Conservation (phyloP, 345 rosid species). For the Raphanus raphanistrum region DNA sequence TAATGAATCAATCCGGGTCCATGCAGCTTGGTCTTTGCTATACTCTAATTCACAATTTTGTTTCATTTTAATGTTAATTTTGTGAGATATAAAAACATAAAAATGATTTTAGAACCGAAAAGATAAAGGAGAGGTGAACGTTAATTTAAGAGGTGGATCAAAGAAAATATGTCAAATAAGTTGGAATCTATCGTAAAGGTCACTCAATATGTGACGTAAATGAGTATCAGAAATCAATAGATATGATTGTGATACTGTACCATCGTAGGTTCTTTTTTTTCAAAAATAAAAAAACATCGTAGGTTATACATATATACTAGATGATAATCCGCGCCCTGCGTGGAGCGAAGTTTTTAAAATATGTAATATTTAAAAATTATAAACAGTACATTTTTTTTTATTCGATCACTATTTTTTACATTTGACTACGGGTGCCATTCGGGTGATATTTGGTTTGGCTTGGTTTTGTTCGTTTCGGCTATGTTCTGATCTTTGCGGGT, state of each 20-base stretch:
- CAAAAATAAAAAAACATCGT: no score
- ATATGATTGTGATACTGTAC: constrained; percentile 31
- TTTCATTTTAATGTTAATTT: neutral
- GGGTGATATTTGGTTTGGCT: no score
- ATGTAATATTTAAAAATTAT: no score
- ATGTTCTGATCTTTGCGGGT: no score
- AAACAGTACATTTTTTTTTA: no score
- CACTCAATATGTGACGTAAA: constrained; percentile 25
- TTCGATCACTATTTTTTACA: no score
- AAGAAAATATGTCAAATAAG: constrained; percentile 19
- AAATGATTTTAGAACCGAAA: constrained; percentile 9
- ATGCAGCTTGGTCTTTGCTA: constrained; percentile 28
- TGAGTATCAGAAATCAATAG: constrained; percentile 22
- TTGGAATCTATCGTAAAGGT: constrained; percentile 31
- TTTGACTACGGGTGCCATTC: no score
- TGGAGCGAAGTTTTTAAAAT: no score
- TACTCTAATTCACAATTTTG: neutral
- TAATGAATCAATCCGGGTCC: constrained; percentile 39
- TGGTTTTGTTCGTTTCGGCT: no score
- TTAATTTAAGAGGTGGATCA: constrained; percentile 8
- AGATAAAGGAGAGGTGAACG: constrained; percentile 12
- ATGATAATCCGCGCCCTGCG: no score
- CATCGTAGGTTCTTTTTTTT: neutral
- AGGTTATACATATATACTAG: no score
- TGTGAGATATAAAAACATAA: neutral